phyloP scores from a whole-genome alignment of 2,329 filamentous ascomycete genomes.

The Claviceps arundinis region DNA sequence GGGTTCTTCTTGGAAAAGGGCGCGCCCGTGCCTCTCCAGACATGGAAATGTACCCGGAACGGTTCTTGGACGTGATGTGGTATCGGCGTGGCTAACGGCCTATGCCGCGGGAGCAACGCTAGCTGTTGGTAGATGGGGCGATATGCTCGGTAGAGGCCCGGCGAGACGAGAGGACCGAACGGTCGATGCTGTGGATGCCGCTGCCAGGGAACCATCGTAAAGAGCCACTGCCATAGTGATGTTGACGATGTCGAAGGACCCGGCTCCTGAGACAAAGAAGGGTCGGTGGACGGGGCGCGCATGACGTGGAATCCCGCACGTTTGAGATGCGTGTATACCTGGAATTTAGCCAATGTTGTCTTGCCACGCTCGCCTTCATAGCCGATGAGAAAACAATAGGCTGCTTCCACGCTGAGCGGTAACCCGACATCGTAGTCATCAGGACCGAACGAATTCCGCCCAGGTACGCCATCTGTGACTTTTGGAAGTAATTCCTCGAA shows the following conservation, averaged over 20 bases:
- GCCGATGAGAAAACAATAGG: conserved; percentile 75
- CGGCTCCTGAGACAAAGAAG: background rate
- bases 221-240: conserved; percentile 39
- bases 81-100: conserved; percentile 28
- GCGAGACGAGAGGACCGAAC: conserved; percentile 45
- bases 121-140: conserved; percentile 64
- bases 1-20: conserved; percentile 70
- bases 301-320: conserved; percentile 70
- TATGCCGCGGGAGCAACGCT: conserved; percentile 58
- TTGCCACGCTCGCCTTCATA: conserved; percentile 48
- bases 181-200: conserved; percentile 17
- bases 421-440: conserved; percentile 47
- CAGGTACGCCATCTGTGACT: conserved; percentile 11
- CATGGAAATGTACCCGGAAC: conserved; percentile 64
- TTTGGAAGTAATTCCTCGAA: conserved; percentile 35
- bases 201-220: conserved; percentile 29
- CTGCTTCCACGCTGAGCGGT: conserved; percentile 84
- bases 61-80: conserved; percentile 28
- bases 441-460: conserved; percentile 12
- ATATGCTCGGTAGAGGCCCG: conserved; percentile 54
- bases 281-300: conserved; percentile 39
- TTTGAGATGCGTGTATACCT: conserved; percentile 76
- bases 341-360: conserved; percentile 63
- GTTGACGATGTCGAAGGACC: conserved; percentile 7
- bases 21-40: conserved; percentile 55